These are phyloP conservation scores for Themeda triandra DNA, from an alignment of 176 grass and related monocot species.

Conservation along the genomic window DNA sequence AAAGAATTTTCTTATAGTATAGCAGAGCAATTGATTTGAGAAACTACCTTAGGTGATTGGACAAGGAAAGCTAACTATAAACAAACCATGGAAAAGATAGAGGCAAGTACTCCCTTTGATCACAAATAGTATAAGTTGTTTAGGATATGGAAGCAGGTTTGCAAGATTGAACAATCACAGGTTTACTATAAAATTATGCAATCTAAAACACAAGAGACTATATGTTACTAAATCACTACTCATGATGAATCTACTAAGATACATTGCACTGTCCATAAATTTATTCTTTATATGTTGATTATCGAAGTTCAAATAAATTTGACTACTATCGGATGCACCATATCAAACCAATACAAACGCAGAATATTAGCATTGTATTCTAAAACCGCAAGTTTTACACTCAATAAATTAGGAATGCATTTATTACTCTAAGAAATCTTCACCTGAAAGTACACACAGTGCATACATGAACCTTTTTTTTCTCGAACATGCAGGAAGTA, in stretches of 20 bases:
- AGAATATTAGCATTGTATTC: not conserved
- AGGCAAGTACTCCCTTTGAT: not conserved
- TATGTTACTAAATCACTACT: not conserved
- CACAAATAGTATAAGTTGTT: not conserved
- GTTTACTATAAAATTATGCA: not conserved
- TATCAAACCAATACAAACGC: not conserved
- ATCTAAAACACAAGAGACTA: not conserved
- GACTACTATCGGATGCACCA: not conserved
- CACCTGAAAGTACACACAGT: not conserved
- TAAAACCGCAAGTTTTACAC: not conserved
- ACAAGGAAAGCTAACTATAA: constrained; percentile 11
- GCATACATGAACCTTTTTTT: not conserved
- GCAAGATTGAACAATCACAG: not conserved
- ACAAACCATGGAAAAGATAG: not conserved
- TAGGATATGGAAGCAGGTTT: not conserved
- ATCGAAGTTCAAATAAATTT: not conserved
- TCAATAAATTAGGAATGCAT: constrained; percentile 22
- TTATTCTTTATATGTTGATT: not conserved
- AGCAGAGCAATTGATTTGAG: not conserved
- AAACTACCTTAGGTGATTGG: constrained; percentile 29
- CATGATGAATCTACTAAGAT: not conserved
- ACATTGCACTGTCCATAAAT: not conserved
- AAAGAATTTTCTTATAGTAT: not conserved
- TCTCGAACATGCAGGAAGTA: not conserved
- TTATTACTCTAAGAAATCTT: constrained; percentile 10